Evolutionary conservation across 208 protist species (phyloP).

Genomic region (Tritrichomonas foetus): DNA sequence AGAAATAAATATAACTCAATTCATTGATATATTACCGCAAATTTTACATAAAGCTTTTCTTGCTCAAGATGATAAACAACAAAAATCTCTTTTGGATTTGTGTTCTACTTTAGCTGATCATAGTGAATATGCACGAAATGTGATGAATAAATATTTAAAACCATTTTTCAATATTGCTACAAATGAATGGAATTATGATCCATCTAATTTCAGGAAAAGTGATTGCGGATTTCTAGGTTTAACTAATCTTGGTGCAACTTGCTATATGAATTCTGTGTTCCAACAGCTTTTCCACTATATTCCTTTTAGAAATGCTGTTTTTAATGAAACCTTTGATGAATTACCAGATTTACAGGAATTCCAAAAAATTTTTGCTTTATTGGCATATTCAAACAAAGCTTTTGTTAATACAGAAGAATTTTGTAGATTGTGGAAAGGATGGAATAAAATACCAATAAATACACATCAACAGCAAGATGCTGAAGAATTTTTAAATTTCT

Average conservation of each 20-base stretch:
- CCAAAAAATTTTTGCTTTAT: not conserved
- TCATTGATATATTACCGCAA: no score
- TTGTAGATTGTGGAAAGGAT: not conserved
- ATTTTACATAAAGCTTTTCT: no score
- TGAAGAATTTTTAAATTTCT: not conserved
- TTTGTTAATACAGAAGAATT: not conserved
- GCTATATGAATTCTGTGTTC: conserved; percentile 22
- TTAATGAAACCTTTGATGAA: not conserved
- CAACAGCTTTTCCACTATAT: not conserved
- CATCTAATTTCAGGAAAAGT: no score
- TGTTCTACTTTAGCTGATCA: no score
- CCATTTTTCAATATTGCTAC: no score
- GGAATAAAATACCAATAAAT: not conserved
- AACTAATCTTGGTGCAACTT: not conserved
- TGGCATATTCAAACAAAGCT: not conserved
- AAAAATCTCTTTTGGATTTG: no score
- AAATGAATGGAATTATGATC: no score
- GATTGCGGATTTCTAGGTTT: no score
- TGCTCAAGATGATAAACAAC: no score
- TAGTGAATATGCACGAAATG: no score
- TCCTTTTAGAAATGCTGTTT: not conserved
- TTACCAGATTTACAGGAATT: not conserved
- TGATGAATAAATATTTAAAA: no score
- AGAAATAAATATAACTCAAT: no score
- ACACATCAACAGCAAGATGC: conserved; percentile 10